phyloP scores from a whole-genome alignment of 805 yeast genomes.

The Wickerhamomyces bisporus region DNA sequence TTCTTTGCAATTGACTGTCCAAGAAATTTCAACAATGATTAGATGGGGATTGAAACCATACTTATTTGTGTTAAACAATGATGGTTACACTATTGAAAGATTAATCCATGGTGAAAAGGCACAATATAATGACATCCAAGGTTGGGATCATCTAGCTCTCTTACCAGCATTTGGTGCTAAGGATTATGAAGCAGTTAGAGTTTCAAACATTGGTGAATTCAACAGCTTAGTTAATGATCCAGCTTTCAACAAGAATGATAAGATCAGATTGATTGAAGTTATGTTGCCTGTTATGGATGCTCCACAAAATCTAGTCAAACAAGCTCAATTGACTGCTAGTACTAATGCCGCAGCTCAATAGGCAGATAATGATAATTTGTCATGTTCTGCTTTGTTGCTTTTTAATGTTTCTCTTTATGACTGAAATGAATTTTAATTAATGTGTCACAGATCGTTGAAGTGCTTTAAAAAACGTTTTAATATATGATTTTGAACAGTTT shows the following conservation, averaged over 20 bases:
- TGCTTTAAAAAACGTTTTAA: too few species aligned
- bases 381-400: too few species aligned
- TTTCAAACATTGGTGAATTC: constrained; percentile 54
- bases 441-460: too few species aligned
- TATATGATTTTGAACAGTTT: too few species aligned
- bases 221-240: constrained; percentile 42
- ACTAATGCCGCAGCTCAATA: constrained; percentile 28
- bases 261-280: constrained; percentile 61
- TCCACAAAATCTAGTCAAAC: constrained; percentile 58
- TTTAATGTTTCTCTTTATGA: too few species aligned
- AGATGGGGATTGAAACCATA: constrained; percentile 65
- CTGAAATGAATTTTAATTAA: too few species aligned
- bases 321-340: constrained; percentile 57
- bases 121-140: constrained; percentile 60
- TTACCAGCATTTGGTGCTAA: constrained; percentile 46
- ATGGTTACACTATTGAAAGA: constrained; percentile 72
- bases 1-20: constrained; percentile 68
- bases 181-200: constrained; percentile 49
- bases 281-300: constrained; percentile 70
- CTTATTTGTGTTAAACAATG: constrained; percentile 64
- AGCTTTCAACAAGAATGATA: constrained; percentile 48
- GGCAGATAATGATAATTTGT: too few species aligned
- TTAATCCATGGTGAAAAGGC: constrained; percentile 67
- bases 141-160: constrained; percentile 59
- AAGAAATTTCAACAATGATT: constrained; percentile 65